phyloP scores from a whole-genome alignment of 2,329 filamentous ascomycete species.

The Scytalidium lignicola region DNA sequence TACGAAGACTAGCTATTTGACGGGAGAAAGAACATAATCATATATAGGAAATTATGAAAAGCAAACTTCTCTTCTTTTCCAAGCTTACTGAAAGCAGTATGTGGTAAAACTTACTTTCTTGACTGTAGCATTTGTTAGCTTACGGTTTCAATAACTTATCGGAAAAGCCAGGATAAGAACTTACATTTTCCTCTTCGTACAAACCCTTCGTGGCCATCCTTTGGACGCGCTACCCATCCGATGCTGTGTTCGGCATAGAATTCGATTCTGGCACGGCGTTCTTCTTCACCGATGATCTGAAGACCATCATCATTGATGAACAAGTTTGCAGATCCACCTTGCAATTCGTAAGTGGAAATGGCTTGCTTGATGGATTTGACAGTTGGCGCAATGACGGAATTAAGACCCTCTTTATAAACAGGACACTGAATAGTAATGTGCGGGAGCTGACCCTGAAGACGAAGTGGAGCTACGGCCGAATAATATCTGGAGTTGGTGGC shows the following conservation, averaged over 20 bases:
- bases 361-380: slow-evolving; percentile 73
- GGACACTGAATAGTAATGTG: slow-evolving; percentile 82
- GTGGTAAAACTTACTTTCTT: slow-evolving; percentile 32
- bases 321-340: slow-evolving; percentile 73
- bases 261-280: slow-evolving; percentile 57
- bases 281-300: slow-evolving; percentile 59
- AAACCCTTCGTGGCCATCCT: slow-evolving; percentile 59
- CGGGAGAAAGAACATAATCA: no score
- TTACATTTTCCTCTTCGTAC: slow-evolving; percentile 52
- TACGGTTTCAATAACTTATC: neutral
- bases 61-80: no score
- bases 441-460: slow-evolving; percentile 56
- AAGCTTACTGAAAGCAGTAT: slow-evolving; percentile 1
- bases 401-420: slow-evolving; percentile 80
- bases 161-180: slow-evolving; percentile 3
- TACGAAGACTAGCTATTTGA: no score
- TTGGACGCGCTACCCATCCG: slow-evolving; percentile 63
- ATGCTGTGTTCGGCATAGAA: slow-evolving; percentile 67
- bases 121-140: slow-evolving; percentile 20
- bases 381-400: slow-evolving; percentile 69
- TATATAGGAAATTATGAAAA: no score
- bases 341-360: slow-evolving; percentile 71
- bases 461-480: slow-evolving; percentile 63
- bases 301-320: slow-evolving; percentile 74
- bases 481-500: slow-evolving; percentile 76